Percentiles rank a stretch among this genome's conserved stretches.
These are phyloP conservation scores for Volvariella surrecta DNA, from an alignment of 1,284 basidiomycete species.

Conservation along the genomic window DNA sequence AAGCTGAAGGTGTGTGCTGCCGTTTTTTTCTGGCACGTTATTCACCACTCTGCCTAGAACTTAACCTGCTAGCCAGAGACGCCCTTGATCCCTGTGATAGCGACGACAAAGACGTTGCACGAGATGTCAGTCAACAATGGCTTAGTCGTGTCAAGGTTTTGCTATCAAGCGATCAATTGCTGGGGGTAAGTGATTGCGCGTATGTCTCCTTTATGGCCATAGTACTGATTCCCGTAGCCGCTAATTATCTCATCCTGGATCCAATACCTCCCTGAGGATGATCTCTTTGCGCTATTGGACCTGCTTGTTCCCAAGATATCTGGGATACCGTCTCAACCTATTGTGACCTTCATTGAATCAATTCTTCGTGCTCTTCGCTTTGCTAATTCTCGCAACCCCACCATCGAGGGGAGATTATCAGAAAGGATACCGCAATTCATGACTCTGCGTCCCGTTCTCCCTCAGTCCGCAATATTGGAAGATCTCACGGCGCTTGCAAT, in stretches of 20 bases:
- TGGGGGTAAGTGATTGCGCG: not conserved
- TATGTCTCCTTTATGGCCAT: not conserved
- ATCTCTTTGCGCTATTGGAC: conserved; percentile 31
- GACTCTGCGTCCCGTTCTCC: conserved; percentile 24
- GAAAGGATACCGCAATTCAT: conserved; percentile 24
- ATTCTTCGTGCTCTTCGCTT: conserved; percentile 24
- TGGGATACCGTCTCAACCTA: conserved; percentile 10
- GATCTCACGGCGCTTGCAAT: conserved; percentile 36
- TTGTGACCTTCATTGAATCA: conserved; percentile 18
- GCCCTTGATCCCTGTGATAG: conserved; percentile 17
- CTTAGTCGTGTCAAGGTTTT: conserved; percentile 15
- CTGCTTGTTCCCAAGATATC: conserved; percentile 12
- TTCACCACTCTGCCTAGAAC: conserved; percentile 10
- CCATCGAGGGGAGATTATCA: conserved; percentile 17
- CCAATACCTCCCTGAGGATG: conserved; percentile 26
- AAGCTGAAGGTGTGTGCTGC: conserved; percentile 24
- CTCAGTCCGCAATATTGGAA: conserved; percentile 30
- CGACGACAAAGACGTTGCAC: conserved; percentile 22
- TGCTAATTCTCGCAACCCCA: conserved; percentile 11
- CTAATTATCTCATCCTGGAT: conserved; percentile 25
- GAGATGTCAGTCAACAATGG: conserved; percentile 27
- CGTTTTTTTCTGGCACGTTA: not conserved
- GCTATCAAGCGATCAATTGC: conserved; percentile 1
- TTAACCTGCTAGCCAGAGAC: conserved; percentile 10
- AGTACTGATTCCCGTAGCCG: too few relatives aligned